These are phyloP conservation scores for Lathyrus tuberosus DNA, from an alignment of 306 rosid genomes.

Conservation along the genomic window DNA sequence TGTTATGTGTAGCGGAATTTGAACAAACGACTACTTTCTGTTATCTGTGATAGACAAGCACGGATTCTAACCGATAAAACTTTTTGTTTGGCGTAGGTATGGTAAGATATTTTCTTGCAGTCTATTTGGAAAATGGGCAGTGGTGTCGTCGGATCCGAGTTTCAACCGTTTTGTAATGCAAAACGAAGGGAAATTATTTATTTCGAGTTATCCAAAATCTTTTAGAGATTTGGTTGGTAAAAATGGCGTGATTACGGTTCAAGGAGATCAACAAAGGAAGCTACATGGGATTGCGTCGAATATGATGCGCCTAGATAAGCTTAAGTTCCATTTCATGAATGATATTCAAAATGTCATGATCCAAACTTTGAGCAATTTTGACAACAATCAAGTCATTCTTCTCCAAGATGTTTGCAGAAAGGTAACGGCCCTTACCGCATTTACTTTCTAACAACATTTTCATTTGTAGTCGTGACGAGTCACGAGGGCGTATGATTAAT, in stretches of 20 bases:
- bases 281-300: conserved; percentile 87
- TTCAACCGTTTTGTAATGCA: conserved; percentile 91
- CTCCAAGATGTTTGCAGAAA: conserved; percentile 92
- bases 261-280: conserved; percentile 87
- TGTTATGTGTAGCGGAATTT: background rate
- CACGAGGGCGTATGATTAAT: background rate
- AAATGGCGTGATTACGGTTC: conserved; percentile 90
- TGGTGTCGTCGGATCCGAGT: conserved; percentile 84
- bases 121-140: conserved; percentile 83
- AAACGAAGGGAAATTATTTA: conserved; percentile 78
- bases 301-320: conserved; percentile 82
- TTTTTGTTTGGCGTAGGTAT: conserved; percentile 54
- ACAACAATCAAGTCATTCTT: conserved; percentile 61
- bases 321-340: conserved; percentile 65
- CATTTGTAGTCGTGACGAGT: background rate
- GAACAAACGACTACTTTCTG: background rate
- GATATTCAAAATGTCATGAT: conserved; percentile 73
- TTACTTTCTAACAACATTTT: conserved; percentile 1
- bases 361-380: conserved; percentile 60
- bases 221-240: conserved; percentile 91
- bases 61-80: background rate
- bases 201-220: conserved; percentile 86
- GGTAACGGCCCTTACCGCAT: background rate
- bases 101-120: conserved; percentile 87
- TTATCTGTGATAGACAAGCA: background rate